These are phyloP conservation scores for Xylaria polymorpha DNA, from an alignment of 2,329 filamentous ascomycete species.

Conservation along the genomic window DNA sequence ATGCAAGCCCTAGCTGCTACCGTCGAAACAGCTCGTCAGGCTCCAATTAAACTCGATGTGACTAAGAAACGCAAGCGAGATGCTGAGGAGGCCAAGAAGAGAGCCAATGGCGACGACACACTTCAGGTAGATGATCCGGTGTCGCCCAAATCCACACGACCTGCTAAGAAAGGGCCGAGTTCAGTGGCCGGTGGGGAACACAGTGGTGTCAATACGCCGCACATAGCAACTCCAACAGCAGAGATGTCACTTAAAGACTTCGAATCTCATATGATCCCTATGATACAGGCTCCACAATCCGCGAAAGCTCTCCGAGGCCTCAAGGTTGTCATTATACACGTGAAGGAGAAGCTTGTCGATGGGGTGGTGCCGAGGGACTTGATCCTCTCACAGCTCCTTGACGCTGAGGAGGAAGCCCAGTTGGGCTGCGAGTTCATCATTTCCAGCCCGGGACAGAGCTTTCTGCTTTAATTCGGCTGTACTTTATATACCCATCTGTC, in stretches of 20 bases:
- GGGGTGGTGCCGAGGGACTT: conserved; percentile 71
- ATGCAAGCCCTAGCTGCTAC: conserved; percentile 76
- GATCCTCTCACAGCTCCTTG: conserved; percentile 76
- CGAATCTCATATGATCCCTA: conserved; percentile 42
- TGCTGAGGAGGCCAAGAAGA: conserved; percentile 48
- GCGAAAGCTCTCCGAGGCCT: conserved; percentile 73
- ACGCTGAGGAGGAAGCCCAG: conserved; percentile 71
- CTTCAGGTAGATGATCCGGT: conserved; percentile 56
- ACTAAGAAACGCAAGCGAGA: conserved; percentile 75
- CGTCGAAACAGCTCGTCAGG: conserved; percentile 67
- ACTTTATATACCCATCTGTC: conserved; percentile 21
- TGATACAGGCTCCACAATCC: conserved; percentile 39
- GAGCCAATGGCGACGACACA: conserved; percentile 34
- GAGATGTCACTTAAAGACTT: conserved; percentile 56
- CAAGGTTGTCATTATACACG: conserved; percentile 88
- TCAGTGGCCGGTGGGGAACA: conserved; percentile 37
- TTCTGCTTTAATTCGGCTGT: conserved; percentile 57
- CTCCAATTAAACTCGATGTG: conserved; percentile 57
- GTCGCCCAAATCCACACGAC: conserved; percentile 62
- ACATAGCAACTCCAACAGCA: conserved; percentile 60
- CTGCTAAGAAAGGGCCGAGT: conserved; percentile 38
- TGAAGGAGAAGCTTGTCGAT: conserved; percentile 87
- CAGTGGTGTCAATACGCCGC: conserved; percentile 53
- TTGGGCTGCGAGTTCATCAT: conserved; percentile 86
- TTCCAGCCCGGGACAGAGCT: conserved; percentile 72